Evolutionary conservation across 495 filamentous ascomycete genomes (phyloP).

Genomic region (Sphaerosporella brunnea): DNA sequence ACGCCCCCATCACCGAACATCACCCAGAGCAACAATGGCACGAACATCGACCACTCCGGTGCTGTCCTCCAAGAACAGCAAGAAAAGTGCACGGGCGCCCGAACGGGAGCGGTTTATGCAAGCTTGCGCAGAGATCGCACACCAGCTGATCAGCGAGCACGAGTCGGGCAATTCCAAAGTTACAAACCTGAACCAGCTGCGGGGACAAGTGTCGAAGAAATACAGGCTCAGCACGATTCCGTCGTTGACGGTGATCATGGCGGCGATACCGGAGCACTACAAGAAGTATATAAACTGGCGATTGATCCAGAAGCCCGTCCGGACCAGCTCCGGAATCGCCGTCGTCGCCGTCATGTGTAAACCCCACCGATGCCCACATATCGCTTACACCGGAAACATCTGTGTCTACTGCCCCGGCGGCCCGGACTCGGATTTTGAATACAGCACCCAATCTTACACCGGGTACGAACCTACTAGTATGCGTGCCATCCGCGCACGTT

Average conservation of each 20-base stretch:
- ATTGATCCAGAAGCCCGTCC: constrained; percentile 87
- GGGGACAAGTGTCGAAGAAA: constrained; percentile 79
- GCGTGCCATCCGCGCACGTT: constrained; percentile 91
- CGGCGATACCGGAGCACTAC: constrained; percentile 92
- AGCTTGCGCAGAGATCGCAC: constrained; percentile 88
- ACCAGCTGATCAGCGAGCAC: constrained; percentile 78
- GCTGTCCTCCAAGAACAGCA: too few species aligned
- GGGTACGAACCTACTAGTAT: constrained; percentile 97
- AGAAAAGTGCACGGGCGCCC: constrained; percentile 31
- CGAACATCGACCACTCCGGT: not conserved
- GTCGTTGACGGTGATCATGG: constrained; percentile 88
- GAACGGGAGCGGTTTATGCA: constrained; percentile 88
- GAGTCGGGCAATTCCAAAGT: constrained; percentile 64
- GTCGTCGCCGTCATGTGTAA: constrained; percentile 99
- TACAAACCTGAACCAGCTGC: constrained; percentile 79
- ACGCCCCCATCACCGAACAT: not conserved
- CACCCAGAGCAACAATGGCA: not conserved
- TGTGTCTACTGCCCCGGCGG: constrained; percentile 98
- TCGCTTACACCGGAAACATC: constrained; percentile 94
- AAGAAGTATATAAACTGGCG: constrained; percentile 97
- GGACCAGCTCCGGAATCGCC: constrained; percentile 95
- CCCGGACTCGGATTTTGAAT: constrained; percentile 95
- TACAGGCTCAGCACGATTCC: constrained; percentile 70
- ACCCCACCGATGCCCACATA: constrained; percentile 92
- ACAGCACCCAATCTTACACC: constrained; percentile 95